Evolutionary conservation across 106 monocot species (phyloP), one percentile per base, ranked within the genome.

Genomic region (Acorus calamus): DNA sequence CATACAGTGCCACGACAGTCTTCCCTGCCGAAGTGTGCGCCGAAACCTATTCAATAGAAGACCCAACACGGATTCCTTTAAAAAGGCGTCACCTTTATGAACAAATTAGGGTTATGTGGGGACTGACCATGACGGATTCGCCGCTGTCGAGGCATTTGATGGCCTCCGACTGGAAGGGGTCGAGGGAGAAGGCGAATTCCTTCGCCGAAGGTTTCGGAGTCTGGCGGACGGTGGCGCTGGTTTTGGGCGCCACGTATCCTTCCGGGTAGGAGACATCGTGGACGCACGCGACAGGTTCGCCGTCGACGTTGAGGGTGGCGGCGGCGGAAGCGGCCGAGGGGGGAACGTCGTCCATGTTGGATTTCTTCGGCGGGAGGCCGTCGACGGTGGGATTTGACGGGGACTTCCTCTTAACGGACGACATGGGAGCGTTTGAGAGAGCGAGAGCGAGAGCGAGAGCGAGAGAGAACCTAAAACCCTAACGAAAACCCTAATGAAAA

Each of bases 11-110:
- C 63, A 98, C 88, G 28, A 81, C 91, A 44, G 96, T 98, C 79
- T 98, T 98, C 56, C 91, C 96, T 44, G 91, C 96, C 65, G 96
- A 98, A 55, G 96, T 92, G 68, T 98, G 96, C 2, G 96, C 96
- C 6, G 96, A 98, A 0, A 98, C 96, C 96, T 98, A 56, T 41
- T 59, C 49, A 66, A 69, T 10, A 63, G 11, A 12, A 11, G 57
- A 6, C 14, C 42, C 59, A 59, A 42, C 41, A 28, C 10, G 5
- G 44, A 28, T 28, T 28, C 28, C 28, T 28, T 28, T 28, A 28
- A 28, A 28, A 28, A 28, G 28, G 1, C 28, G 28, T 28, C 28
- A 28, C 28, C 28, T 28, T 28, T 28, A 28, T 28, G 28, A 28
- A 28, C 28, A 28, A 28, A 28, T 28, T 6, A 60, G 7, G 44